A percentile compares a stretch with the other conserved stretches of the same genome.
Conservation (phyloP, 192 early-diverging fungal genomes). For the Mortierella alpina region DNA sequence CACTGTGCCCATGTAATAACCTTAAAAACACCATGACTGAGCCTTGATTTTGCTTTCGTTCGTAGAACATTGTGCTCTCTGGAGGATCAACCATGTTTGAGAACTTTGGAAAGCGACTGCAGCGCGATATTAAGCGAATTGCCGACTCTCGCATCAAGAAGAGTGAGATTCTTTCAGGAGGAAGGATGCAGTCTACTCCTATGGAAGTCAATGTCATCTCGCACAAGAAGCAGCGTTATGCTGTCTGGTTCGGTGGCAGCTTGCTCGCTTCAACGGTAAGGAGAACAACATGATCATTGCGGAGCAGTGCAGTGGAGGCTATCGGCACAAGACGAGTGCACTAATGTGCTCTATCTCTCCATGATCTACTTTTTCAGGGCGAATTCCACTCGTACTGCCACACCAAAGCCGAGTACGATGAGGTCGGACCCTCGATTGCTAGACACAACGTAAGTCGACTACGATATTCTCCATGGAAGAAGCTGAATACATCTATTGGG, state of each 20-base stretch:
- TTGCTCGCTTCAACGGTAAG: constrained; percentile 90
- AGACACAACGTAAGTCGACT: constrained; percentile 76
- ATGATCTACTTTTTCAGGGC: constrained; percentile 59
- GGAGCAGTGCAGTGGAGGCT: neutral
- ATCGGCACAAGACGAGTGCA: neutral
- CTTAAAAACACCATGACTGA: too few relatives aligned
- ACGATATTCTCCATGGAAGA: neutral
- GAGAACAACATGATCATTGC: neutral
- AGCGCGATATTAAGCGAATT: constrained; percentile 93
- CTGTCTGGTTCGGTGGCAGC: constrained; percentile 99
- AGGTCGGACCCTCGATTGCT: constrained; percentile 94
- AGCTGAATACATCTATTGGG: too few relatives aligned
- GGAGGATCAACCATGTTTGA: constrained; percentile 99
- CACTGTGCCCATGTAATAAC: too few relatives aligned
- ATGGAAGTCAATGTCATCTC: constrained; percentile 97
- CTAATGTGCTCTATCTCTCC: constrained; percentile 8
- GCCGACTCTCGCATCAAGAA: constrained; percentile 77
- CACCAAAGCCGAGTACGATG: constrained; percentile 98
- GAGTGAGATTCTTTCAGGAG: constrained; percentile 82
- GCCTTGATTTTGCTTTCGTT: neutral
- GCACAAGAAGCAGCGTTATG: constrained; percentile 99
- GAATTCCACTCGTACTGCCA: constrained; percentile 95
- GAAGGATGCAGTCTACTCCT: constrained; percentile 73
- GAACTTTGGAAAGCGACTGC: constrained; percentile 93
- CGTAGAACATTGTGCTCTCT: constrained; percentile 96